Base-by-base conservation (phyloP, 2,329 filamentous ascomycete genomes). In the Sporothrix variecibatus region DNA sequence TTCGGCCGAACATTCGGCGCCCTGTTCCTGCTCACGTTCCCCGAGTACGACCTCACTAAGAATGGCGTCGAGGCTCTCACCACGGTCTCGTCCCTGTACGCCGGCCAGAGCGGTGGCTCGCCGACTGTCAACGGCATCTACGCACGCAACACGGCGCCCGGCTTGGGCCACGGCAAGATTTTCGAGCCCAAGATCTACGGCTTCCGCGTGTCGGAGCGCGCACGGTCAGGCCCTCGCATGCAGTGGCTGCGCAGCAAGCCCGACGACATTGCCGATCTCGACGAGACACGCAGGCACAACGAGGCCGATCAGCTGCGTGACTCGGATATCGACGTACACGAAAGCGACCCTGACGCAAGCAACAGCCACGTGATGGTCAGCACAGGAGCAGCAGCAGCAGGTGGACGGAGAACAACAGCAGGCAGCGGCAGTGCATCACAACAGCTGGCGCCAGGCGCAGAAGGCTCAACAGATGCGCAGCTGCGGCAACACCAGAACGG, bases 131-230 rank as follows among this genome's bases (percentile, higher is more conserved):
- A 99, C 82, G 96, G 96, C 79, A 91, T 98, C 79, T 91, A 93
- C 77, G 89, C 93, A 4, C 88, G 91, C 78, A 99, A 98, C 82
- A 92, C 98, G 77, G 95, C 93, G 1, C 95, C 96, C 0, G 94
- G 94, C 1, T 87, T 99, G 2, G 96, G 96, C 12, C 86, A 86
- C 68, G 90, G 90, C 75, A 94, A 91, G 81, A 94, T 98, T 79
- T 98, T 98, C 83, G 94, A 98, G 81, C 94, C 96, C 75, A 93
- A 92, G 78, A 98, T 99, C 81, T 99, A 98, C 83, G 96, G 96
- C 38, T 99, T 99, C 85, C 90, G 93, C 76, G 96, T 99, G 28
- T 95, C 93, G 23, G 96, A 98, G 83, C 88, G 95, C 74, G 94
- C 96, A 58, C 90, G 93, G 78, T 94, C 93, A 31, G 96, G 96